Conservation (phyloP, 805 yeast species). For the Candida ortonii region DNA sequence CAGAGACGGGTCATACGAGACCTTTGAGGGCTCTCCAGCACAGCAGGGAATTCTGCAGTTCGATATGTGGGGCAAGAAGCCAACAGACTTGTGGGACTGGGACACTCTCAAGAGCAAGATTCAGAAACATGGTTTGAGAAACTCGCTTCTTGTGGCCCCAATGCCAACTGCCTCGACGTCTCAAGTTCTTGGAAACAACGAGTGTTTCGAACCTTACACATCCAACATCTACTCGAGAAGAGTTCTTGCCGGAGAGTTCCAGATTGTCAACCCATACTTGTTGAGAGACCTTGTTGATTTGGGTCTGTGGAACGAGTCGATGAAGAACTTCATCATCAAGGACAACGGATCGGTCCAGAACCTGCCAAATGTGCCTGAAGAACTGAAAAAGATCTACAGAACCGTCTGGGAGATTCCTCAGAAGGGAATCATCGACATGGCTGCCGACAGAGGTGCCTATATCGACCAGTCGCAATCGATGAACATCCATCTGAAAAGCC, state of each 20-base stretch:
- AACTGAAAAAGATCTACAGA: constrained; percentile 52
- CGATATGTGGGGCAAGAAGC: constrained; percentile 59
- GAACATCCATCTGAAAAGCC: constrained; percentile 86
- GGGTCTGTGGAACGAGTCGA: constrained; percentile 55
- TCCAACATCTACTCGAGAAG: constrained; percentile 62
- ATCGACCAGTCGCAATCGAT: constrained; percentile 92
- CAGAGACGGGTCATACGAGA: constrained; percentile 48
- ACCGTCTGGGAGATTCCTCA: constrained; percentile 65
- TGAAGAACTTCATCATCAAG: constrained; percentile 54
- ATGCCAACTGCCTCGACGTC: constrained; percentile 71
- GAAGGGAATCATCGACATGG: constrained; percentile 57
- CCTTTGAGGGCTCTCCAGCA: constrained; percentile 57
- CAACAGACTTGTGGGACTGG: constrained; percentile 59
- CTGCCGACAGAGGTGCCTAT: constrained; percentile 76
- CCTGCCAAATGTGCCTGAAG: constrained; percentile 52
- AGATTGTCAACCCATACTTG: constrained; percentile 58
- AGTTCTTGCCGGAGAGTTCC: constrained; percentile 63
- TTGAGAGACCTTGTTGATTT: constrained; percentile 56
- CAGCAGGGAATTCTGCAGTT: constrained; percentile 55
- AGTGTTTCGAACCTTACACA: constrained; percentile 62
- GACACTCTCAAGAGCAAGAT: constrained; percentile 49
- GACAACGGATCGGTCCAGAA: constrained; percentile 59
- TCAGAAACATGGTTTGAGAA: constrained; percentile 51
- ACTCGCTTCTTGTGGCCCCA: constrained; percentile 60
- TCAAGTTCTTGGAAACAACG: constrained; percentile 59